Evolutionary conservation across 2,329 filamentous ascomycete genomes (phyloP).

Genomic region (Uncinocarpus reesii): DNA sequence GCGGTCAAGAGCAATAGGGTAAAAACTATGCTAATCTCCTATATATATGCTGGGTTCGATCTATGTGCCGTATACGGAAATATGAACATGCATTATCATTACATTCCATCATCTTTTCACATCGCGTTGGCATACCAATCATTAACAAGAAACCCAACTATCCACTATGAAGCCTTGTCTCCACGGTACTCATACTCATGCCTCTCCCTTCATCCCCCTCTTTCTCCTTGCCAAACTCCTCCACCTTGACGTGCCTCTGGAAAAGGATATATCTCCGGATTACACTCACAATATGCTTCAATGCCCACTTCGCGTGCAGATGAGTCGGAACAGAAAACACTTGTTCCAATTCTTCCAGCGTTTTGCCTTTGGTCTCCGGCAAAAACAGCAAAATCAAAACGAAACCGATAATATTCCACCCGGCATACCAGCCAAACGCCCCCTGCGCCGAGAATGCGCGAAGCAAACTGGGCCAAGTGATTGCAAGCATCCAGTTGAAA

Average conservation of each 20-base stretch:
- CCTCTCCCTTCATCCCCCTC: conserved; percentile 5
- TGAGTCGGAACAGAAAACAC: conserved; percentile 45
- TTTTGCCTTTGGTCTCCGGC: conserved; percentile 35
- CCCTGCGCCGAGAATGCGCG: conserved; percentile 42
- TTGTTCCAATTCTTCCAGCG: conserved; percentile 42
- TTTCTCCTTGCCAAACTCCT: conserved; percentile 28
- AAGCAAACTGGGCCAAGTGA: conserved; percentile 45
- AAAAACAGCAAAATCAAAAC: conserved; percentile 37
- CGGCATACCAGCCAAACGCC: conserved; percentile 44
- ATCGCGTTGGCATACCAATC: too few species aligned
- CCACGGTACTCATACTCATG: conserved; percentile 8
- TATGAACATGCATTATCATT: too few species aligned
- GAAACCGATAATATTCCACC: conserved; percentile 37
- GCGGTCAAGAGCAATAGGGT: too few species aligned
- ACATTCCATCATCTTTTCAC: too few species aligned
- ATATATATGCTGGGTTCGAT: too few species aligned
- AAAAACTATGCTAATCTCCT: too few species aligned
- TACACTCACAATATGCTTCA: conserved; percentile 32
- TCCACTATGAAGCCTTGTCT: conserved; percentile 2
- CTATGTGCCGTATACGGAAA: too few species aligned
- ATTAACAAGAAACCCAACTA: too few species aligned
- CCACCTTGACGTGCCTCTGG: conserved; percentile 31
- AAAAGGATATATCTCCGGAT: conserved; percentile 29
- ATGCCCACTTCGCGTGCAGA: conserved; percentile 33
- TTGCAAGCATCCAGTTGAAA: conserved; percentile 46